Evolutionary conservation across 2,329 filamentous ascomycete genomes (phyloP), one percentile per base, ranked within the genome.

Genomic region (Trichoderma sp.): DNA sequence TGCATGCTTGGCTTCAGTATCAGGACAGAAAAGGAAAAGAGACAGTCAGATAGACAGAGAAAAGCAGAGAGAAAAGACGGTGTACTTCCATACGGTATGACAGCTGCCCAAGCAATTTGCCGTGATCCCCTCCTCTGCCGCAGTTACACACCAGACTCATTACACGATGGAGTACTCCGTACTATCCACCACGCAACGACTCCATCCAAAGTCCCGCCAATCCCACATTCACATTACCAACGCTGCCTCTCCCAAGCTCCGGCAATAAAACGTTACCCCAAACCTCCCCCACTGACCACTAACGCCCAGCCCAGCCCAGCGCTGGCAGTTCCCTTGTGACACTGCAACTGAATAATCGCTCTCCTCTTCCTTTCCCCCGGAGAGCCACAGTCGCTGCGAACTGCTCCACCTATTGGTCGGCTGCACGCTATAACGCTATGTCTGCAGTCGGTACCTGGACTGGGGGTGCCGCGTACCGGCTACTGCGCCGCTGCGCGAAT

Each of bases 331-430:
- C 56, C 68, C 68, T 31, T 62, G 68, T 41, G 24, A 63, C 35
- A 41, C 41, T 45, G 41, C 6, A 71, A 27, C 24, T 45, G 35
- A 38, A 31, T 56, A 65, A 59, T 73, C 45, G 69, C 59, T 71
- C 66, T 59, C 35, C 50, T 69, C 38, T 75, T 78, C 77, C 77
- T 77, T 78, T 78, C 63, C 75, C 62, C 77, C 77, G 77, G 66
- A 72, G 63, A 27, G 56, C 74, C 77, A 66, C 63, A 50, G 7
- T 38, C 21, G 38, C 33, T 31, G 41, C 65, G 27, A 16, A 56
- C 38, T n/a, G 45, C 50, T 11, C 50, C 41, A 29, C 45, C 38
- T 21, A 73, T 56, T 73, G 60, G 71, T 38, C 60, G 50, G 41
- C 71, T 24, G 21, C 71, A 29, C 33, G 24, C 56, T 31, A 21